Percentiles rank a stretch among this genome's conserved stretches.
phyloP scores from a whole-genome alignment of 2,329 filamentous ascomycete species.

The Scytalidium lignicola region DNA sequence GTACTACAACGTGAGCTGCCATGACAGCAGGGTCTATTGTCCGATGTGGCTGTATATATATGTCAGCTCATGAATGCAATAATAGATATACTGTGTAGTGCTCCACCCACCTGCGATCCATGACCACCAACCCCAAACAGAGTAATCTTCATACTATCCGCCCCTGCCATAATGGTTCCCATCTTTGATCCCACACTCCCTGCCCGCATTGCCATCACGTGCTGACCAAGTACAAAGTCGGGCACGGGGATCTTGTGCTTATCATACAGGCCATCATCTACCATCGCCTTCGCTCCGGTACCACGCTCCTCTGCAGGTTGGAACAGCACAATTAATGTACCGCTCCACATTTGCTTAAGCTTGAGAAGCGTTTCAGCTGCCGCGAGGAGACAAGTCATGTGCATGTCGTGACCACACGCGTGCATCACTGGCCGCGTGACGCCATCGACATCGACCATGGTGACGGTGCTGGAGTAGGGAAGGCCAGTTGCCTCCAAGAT shows the following conservation, averaged over 20 bases:
- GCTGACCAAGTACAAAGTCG: conserved; percentile 50
- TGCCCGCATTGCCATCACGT: conserved; percentile 40
- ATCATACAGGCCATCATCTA: conserved; percentile 53
- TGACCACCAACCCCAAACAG: conserved; percentile 39
- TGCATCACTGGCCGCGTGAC: conserved; percentile 56
- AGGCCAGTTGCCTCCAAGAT: conserved; percentile 51
- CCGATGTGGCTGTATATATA: conserved; percentile 37
- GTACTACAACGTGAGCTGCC: conserved; percentile 35
- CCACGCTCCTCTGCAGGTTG: conserved; percentile 64
- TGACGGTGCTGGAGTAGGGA: conserved; percentile 45
- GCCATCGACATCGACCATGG: conserved; percentile 28
- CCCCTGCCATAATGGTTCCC: conserved; percentile 30
- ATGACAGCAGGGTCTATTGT: conserved; percentile 43
- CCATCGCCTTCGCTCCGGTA: conserved; percentile 57
- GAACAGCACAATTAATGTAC: conserved; percentile 59
- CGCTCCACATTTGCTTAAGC: conserved; percentile 46
- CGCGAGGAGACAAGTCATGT: conserved; percentile 54
- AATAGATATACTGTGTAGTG: too few species aligned
- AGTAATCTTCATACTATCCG: conserved; percentile 32
- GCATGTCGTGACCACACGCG: conserved; percentile 64
- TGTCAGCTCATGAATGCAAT: too few species aligned
- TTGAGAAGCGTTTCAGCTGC: conserved; percentile 45
- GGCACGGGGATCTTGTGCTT: conserved; percentile 46
- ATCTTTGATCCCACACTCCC: conserved; percentile 29
- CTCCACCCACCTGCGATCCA: conserved; percentile 26